These are phyloP conservation scores for Saccharomycopsis sp. DNA, from an alignment of 805 yeast species.

Conservation along the genomic window DNA sequence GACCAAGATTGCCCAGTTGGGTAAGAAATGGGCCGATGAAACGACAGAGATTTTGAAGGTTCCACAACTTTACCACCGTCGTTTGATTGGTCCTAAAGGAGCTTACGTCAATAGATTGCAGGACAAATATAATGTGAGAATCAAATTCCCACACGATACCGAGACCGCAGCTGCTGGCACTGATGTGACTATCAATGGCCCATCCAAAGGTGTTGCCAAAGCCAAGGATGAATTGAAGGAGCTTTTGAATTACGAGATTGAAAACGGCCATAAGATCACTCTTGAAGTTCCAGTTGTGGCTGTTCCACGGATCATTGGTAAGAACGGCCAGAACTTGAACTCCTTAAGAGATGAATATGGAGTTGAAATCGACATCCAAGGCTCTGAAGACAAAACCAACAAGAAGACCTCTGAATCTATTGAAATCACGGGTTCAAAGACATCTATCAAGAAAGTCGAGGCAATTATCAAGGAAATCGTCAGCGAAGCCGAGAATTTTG, in stretches of 20 bases:
- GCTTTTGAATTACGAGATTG: conserved; percentile 77
- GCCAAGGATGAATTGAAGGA: conserved; percentile 82
- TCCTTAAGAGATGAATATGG: conserved; percentile 61
- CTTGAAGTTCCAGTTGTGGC: conserved; percentile 64
- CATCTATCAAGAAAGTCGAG: conserved; percentile 68
- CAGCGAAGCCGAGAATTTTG: conserved; percentile 55
- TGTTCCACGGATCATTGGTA: conserved; percentile 86
- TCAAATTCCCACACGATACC: conserved; percentile 58
- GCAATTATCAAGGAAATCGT: conserved; percentile 54
- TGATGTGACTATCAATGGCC: conserved; percentile 68
- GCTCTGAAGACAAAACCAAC: conserved; percentile 35
- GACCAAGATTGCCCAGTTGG: conserved; percentile 46
- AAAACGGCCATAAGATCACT: conserved; percentile 65
- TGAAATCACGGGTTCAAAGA: conserved; percentile 70
- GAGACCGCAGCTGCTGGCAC: conserved; percentile 33
- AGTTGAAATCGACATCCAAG: conserved; percentile 45
- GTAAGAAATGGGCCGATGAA: conserved; percentile 81
- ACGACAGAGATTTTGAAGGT: conserved; percentile 54
- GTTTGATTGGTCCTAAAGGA: conserved; percentile 80
- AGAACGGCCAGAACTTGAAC: conserved; percentile 74
- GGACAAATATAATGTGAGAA: conserved; percentile 77
- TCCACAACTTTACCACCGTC: conserved; percentile 73
- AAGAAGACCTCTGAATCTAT: conserved; percentile 50
- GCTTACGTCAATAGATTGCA: conserved; percentile 75
- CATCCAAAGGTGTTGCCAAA: conserved; percentile 79